Conservation (phyloP, 192 early-diverging fungal species). For the Glomus cerebriforme region DNA sequence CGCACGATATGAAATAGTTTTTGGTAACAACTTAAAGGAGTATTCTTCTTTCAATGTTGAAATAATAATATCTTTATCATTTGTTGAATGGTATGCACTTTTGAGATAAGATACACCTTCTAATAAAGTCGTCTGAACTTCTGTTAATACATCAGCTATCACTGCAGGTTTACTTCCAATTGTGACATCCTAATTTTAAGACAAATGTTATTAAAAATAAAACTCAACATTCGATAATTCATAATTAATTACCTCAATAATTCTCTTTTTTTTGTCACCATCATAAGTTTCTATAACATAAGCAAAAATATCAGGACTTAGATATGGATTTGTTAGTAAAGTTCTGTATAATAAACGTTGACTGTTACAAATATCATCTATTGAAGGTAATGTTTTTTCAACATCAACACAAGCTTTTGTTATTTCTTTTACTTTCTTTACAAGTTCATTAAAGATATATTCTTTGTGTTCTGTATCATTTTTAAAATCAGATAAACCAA, state of each 20-base stretch:
- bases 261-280: background rate
- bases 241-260: background rate
- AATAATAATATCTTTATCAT: background rate
- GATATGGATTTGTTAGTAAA: background rate
- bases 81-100: background rate
- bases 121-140: background rate
- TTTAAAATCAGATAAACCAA: background rate
- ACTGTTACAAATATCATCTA: background rate
- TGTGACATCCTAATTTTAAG: slow-evolving; percentile 6
- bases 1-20: background rate
- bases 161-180: background rate
- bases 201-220: background rate
- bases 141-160: slow-evolving; percentile 2
- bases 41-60: background rate
- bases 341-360: background rate
- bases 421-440: background rate
- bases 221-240: background rate
- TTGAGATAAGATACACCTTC: background rate
- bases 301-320: background rate
- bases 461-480: background rate
- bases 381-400: background rate
- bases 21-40: slow-evolving; percentile 1
- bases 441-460: background rate
- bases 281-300: background rate
- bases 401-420: background rate